Percentiles rank a stretch among this genome's conserved stretches.
Evolutionary conservation across 1,284 basidiomycete genomes (phyloP).

Genomic region (Irpex sp.): DNA sequence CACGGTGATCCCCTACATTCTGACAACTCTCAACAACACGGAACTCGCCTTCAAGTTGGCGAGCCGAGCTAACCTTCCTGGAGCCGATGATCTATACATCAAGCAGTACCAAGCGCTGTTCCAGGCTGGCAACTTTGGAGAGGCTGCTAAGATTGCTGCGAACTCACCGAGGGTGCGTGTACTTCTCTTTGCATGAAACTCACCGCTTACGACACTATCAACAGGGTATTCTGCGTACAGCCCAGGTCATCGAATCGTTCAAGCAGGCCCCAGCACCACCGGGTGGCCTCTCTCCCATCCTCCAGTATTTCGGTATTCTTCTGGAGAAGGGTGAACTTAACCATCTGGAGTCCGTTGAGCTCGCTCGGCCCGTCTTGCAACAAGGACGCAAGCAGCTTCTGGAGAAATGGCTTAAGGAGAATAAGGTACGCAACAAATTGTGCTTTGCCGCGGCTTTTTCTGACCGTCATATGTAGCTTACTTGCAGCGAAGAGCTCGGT

Average conservation of each 20-base stretch:
- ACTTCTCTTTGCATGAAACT: neutral
- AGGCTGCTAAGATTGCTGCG: constrained; percentile 98
- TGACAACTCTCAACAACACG: constrained; percentile 93
- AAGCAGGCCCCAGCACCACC: constrained; percentile 91
- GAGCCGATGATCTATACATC: constrained; percentile 96
- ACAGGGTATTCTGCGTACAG: constrained; percentile 94
- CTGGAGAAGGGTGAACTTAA: constrained; percentile 98
- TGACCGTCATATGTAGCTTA: constrained; percentile 58
- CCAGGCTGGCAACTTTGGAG: constrained; percentile 85
- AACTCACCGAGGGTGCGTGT: constrained; percentile 84
- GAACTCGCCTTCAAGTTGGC: constrained; percentile 99
- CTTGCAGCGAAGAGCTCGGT: constrained; percentile 97
- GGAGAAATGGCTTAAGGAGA: constrained; percentile 99
- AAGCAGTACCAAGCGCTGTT: constrained; percentile 96
- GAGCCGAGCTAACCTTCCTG: constrained; percentile 94
- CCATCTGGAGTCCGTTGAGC: constrained; percentile 93
- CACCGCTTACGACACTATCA: constrained; percentile 6
- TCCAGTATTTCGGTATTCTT: constrained; percentile 98
- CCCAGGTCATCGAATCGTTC: constrained; percentile 97
- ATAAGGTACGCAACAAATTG: constrained; percentile 65
- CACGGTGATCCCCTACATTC: constrained; percentile 94
- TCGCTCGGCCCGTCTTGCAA: constrained; percentile 93
- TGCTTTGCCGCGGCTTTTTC: neutral
- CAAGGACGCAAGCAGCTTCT: constrained; percentile 97
- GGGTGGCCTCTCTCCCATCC: constrained; percentile 92